Evolutionary conservation across 176 grass and related monocot genomes (phyloP).

Genomic region (Stipa capillata): DNA sequence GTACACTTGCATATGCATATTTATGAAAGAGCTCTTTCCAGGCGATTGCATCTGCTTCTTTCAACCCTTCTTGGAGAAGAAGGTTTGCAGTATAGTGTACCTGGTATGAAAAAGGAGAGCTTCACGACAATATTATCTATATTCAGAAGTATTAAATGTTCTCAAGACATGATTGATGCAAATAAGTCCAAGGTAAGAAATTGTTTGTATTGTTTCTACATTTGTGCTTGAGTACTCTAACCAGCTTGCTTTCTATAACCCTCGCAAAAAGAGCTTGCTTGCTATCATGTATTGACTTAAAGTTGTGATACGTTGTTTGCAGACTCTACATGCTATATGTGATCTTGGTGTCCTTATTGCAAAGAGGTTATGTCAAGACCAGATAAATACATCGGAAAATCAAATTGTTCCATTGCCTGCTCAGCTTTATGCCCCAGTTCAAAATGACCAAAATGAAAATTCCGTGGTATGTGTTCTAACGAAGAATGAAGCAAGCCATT

Average conservation of each 20-base stretch:
- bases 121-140: slow-evolving; percentile 67
- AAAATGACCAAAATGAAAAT: slow-evolving; percentile 52
- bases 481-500: slow-evolving; percentile 5
- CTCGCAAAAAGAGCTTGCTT: too few relatives aligned
- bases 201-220: not conserved
- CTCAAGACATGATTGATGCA: slow-evolving; percentile 70
- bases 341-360: slow-evolving; percentile 76
- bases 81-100: slow-evolving; percentile 56
- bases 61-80: slow-evolving; percentile 68
- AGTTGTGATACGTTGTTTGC: slow-evolving; percentile 31
- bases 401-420: slow-evolving; percentile 62
- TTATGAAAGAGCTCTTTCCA: slow-evolving; percentile 30
- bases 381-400: slow-evolving; percentile 34
- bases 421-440: slow-evolving; percentile 45
- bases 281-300: slow-evolving; percentile 3
- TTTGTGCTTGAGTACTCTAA: not conserved
- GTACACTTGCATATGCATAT: not conserved
- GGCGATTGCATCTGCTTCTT: slow-evolving; percentile 82
- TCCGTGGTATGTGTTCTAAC: slow-evolving; percentile 44
- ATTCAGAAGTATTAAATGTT: slow-evolving; percentile 76
- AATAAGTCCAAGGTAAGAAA: slow-evolving; percentile 63
- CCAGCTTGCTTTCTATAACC: not conserved
- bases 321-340: slow-evolving; percentile 85
- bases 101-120: slow-evolving; percentile 74
- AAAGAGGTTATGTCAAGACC: slow-evolving; percentile 61